These are phyloP conservation scores for Solanum clarkiae DNA, from an alignment of 257 asterid species.

Conservation along the genomic window DNA sequence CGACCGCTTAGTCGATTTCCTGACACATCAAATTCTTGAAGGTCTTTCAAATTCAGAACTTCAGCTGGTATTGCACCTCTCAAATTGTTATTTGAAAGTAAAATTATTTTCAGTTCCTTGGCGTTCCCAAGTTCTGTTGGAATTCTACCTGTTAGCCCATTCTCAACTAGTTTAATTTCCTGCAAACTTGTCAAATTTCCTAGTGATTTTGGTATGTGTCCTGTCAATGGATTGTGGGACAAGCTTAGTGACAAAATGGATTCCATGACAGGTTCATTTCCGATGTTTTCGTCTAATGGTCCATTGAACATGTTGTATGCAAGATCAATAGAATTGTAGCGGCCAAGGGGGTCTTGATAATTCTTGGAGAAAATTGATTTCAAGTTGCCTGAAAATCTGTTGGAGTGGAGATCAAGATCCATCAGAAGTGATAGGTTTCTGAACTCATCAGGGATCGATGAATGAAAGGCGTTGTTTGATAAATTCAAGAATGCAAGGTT, in stretches of 20 bases:
- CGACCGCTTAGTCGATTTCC: slow-evolving; percentile 35
- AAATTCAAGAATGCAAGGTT: slow-evolving; percentile 31
- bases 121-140: slow-evolving; percentile 40
- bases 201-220: slow-evolving; percentile 35
- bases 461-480: slow-evolving; percentile 39
- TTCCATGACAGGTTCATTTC: slow-evolving; percentile 19
- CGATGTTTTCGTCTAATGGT: slow-evolving; percentile 18
- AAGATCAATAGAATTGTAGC: slow-evolving; percentile 33
- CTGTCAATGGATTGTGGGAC: slow-evolving; percentile 40
- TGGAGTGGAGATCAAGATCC: slow-evolving; percentile 61
- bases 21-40: slow-evolving; percentile 36
- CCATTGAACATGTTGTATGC: slow-evolving; percentile 41
- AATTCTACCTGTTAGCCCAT: slow-evolving; percentile 33
- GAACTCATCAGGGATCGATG: slow-evolving; percentile 38
- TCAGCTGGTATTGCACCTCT: slow-evolving; percentile 41
- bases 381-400: slow-evolving; percentile 35
- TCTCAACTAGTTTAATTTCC: slow-evolving; percentile 17
- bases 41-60: slow-evolving; percentile 32
- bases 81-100: slow-evolving; percentile 37
- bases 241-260: slow-evolving; percentile 25
- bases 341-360: slow-evolving; percentile 25
- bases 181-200: slow-evolving; percentile 25
- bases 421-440: slow-evolving; percentile 24
- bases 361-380: slow-evolving; percentile 19
- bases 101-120: slow-evolving; percentile 10